Conservation (phyloP, 2,329 filamentous ascomycete species). For the Alternaria infectoria region DNA sequence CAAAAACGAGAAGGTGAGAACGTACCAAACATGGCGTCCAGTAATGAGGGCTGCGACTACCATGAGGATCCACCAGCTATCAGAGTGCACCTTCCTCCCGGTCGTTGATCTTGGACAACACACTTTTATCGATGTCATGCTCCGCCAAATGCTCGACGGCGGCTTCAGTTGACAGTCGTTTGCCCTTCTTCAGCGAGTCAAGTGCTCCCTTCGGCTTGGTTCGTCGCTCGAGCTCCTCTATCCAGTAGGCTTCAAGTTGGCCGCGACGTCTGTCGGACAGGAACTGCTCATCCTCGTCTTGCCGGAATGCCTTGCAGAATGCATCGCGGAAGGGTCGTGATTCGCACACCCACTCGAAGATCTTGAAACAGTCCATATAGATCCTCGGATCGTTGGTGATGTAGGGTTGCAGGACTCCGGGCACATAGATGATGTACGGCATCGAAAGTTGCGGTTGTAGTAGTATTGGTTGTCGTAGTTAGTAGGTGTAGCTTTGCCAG, state of each 20-base stretch:
- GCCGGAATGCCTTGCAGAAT: constrained; percentile 19
- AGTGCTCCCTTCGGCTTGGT: neutral
- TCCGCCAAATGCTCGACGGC: neutral
- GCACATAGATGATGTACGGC: constrained; percentile 31
- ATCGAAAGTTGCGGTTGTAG: too few relatives aligned
- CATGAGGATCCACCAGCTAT: neutral
- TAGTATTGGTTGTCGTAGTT: neutral
- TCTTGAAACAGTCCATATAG: constrained; percentile 22
- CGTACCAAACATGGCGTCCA: neutral
- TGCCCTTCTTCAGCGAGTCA: neutral
- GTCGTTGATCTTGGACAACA: neutral
- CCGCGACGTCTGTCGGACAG: constrained; percentile 16
- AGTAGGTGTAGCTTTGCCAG: neutral
- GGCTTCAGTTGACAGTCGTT: neutral
- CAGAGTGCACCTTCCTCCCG: neutral
- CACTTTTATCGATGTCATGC: neutral
- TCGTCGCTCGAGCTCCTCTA: constrained; percentile 1
- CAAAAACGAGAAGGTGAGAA: neutral
- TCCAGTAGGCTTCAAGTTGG: constrained; percentile 21
- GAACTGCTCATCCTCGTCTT: constrained; percentile 18
- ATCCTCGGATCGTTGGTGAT: constrained; percentile 29
- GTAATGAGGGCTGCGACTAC: neutral
- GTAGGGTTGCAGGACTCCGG: constrained; percentile 18
- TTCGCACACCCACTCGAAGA: constrained; percentile 24
- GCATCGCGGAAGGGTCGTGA: constrained; percentile 23